Evolutionary conservation across 2,329 filamentous ascomycete species (phyloP), one percentile per base, ranked within the genome.

Genomic region (Neonectria faginata): DNA sequence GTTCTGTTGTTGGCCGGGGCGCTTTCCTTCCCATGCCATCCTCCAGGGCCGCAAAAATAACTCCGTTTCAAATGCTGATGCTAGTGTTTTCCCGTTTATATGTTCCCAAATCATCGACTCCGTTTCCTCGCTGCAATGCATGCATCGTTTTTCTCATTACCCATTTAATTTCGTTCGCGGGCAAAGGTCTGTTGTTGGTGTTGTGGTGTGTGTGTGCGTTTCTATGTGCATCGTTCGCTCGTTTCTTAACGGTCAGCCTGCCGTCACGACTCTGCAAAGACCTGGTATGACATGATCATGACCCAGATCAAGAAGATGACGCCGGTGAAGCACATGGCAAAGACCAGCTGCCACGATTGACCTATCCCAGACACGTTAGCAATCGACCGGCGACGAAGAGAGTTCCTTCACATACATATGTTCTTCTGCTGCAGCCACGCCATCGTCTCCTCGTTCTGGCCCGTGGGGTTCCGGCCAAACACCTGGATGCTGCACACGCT

Each of bases 261-360:
- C 31, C 20, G n/a, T 60, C 60, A 81, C 67, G 80, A 82, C 54
- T 78, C 75, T 64, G 77, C 84, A 79, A 88, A 91, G 10, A 91
- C 88, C 67, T 89, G 87, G 70, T 89, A 88, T 11, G 88, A 85
- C 85, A 91, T 90, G 66, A 90, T 80, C 82, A 90, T 89, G 72
- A 90, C 87, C 88, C 88, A 91, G n/a, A 91, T 73, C 63, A 90
- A 75, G 67, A 90, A 90, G 1, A 89, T 78, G 18, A 78, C 80
- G 0, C 88, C 89, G 2, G 89, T 84, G 25, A 91, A 76, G 18
- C 83, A 83, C 74, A 91, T 88, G 1, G 88, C 84, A 76, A 90
- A 91, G 2, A 87, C 86, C 1, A 89, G 83, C 70, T 89, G 85
- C 89, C 89, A 91, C 47, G 83, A 83, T 77, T 89, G 86, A 75